These are phyloP conservation scores for Betula pendula DNA, from an alignment of 306 rosid species.

Conservation along the genomic window DNA sequence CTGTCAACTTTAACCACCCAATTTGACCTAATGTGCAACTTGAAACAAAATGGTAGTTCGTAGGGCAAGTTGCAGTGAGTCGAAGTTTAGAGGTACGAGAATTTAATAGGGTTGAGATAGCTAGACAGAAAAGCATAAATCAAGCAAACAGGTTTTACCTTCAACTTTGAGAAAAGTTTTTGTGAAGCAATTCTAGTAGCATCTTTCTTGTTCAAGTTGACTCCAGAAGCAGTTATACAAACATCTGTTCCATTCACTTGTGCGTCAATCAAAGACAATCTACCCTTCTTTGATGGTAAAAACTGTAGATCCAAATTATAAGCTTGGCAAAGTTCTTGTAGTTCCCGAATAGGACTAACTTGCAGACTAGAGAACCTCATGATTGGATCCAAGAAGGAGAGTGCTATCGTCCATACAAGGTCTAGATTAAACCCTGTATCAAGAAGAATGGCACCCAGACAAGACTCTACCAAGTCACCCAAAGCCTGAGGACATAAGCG, in stretches of 20 bases:
- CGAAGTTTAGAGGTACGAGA: neutral
- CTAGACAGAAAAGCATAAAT: slow-evolving; percentile 9
- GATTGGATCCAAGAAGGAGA: slow-evolving; percentile 76
- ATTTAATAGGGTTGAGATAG: slow-evolving; percentile 14
- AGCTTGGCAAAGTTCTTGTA: slow-evolving; percentile 75
- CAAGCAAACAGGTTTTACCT: slow-evolving; percentile 49
- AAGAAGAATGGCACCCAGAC: slow-evolving; percentile 88
- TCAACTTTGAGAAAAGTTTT: slow-evolving; percentile 41
- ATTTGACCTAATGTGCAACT: too few relatives aligned
- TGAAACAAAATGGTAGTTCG: neutral
- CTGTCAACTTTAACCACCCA: too few relatives aligned
- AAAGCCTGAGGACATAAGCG: slow-evolving; percentile 60
- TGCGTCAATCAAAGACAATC: slow-evolving; percentile 50
- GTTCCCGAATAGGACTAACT: slow-evolving; percentile 78
- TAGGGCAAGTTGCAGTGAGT: too few relatives aligned
- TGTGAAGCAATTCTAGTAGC: slow-evolving; percentile 60
- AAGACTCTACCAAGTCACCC: slow-evolving; percentile 90
- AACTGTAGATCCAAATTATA: slow-evolving; percentile 39
- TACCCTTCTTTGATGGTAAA: slow-evolving; percentile 29
- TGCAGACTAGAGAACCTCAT: slow-evolving; percentile 69
- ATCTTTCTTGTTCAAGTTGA: slow-evolving; percentile 52
- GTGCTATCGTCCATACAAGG: slow-evolving; percentile 65
- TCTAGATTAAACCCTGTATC: slow-evolving; percentile 83
- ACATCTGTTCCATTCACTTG: slow-evolving; percentile 46
- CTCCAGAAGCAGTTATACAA: slow-evolving; percentile 43